These are phyloP conservation scores for Laguncularia racemosa DNA, from an alignment of 345 rosid genomes.

Conservation along the genomic window DNA sequence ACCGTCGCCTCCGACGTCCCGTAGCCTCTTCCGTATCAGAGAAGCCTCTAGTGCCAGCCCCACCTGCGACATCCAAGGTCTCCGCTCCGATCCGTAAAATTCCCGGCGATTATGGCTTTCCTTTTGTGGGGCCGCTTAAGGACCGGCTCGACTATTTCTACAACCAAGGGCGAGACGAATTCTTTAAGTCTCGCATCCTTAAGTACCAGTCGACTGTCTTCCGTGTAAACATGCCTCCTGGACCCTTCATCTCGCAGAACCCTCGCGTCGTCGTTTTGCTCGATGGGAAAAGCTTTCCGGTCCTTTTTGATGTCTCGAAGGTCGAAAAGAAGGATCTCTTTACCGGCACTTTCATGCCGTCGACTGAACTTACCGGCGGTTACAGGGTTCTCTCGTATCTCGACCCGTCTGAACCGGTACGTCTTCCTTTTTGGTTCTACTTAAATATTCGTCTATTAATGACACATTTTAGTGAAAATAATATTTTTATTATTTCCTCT, in stretches of 20 bases:
- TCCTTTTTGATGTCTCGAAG: constrained; percentile 68
- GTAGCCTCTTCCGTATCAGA: constrained; percentile 8
- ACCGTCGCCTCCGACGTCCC: neutral
- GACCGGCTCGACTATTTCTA: constrained; percentile 75
- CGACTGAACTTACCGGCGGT: constrained; percentile 76
- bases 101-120: constrained; percentile 73
- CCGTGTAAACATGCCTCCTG: constrained; percentile 78
- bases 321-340: constrained; percentile 80
- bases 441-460: no score
- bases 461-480: no score
- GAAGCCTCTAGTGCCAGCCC: constrained; percentile 1
- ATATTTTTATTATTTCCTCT: no score
- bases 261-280: constrained; percentile 69
- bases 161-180: constrained; percentile 62
- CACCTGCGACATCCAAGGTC: constrained; percentile 20
- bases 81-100: constrained; percentile 31
- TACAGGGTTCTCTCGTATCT: constrained; percentile 74
- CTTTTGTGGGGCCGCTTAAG: constrained; percentile 63
- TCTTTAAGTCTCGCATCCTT: constrained; percentile 51
- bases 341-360: constrained; percentile 91
- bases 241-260: constrained; percentile 53
- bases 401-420: constrained; percentile 68
- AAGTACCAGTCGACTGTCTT: constrained; percentile 70
- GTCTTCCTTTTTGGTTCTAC: no score
- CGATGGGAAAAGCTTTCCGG: constrained; percentile 86